Base-by-base conservation (phyloP, 2,329 filamentous ascomycete species). In the Fusarium sp. region DNA sequence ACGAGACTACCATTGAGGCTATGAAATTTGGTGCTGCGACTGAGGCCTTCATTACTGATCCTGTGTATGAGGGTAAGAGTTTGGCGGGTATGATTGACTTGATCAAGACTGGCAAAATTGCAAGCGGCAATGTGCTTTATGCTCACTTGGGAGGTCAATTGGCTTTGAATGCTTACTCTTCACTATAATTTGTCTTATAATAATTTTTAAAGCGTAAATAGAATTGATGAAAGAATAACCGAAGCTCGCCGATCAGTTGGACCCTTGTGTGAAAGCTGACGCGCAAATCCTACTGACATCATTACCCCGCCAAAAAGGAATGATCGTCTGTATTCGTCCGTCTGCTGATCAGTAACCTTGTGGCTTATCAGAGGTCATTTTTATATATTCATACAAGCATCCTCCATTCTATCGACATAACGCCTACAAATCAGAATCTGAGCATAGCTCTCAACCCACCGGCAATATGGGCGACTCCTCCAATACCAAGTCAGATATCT, bases 1-100 rank as follows among this genome's bases (percentile, higher is more conserved):
- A 91, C 69, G 80, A 87, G 76, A 81, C 81, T 72, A 93, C 91
- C 2, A 84, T 90, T 50, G 88, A 88, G 33, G 91, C 90, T 0
- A 93, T 93, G 75, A 86, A 86, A 77, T 89, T 91, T 74, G 89
- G 88, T 7, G 91, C 91, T 1, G 78, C 82, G 61, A 92, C 88
- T 2, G 91, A 93, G 80, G 91, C 87, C 0, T 90, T 93, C 72
- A 91, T 93, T 66, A 93, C 90, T 0, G 91, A 93, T 74, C 91
- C 91, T 0, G 91, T 93, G 2, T 93, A 93, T 73, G 91, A 92
- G 79, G 91, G 91, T 2, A 93, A 93, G 85, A 91, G 88, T 71
- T 80, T 93, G 77, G 90, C 90, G 6, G 91, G 91, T 0, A 85
- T 93, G 89, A 87, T 92, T 70, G 89, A 90, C 75, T 80, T 92